Evolutionary conservation across 2,329 filamentous ascomycete genomes (phyloP).

Genomic region (Fonsecaea multimorphosa): DNA sequence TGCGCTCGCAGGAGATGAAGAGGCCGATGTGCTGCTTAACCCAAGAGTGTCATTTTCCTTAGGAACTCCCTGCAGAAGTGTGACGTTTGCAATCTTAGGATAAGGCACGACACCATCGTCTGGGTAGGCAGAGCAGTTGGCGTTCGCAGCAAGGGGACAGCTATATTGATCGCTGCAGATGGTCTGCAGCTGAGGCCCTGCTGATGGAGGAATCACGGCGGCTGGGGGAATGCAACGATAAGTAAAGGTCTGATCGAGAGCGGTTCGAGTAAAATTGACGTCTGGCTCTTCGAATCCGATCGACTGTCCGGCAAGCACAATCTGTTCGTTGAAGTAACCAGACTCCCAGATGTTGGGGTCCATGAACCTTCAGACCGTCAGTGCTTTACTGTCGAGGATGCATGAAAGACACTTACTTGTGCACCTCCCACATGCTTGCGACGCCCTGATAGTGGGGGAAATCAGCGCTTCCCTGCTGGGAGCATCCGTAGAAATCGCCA

Average conservation of each 20-base stretch:
- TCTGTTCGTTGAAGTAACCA: constrained; percentile 61
- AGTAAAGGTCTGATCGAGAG: constrained; percentile 60
- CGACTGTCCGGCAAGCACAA: constrained; percentile 62
- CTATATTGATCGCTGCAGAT: constrained; percentile 25
- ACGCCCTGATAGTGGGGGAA: constrained; percentile 56
- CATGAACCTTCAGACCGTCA: constrained; percentile 56
- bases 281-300: constrained; percentile 65
- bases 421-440: constrained; percentile 41
- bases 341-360: constrained; percentile 58
- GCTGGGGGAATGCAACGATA: constrained; percentile 58
- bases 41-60: constrained; percentile 25
- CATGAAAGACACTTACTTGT: constrained; percentile 39
- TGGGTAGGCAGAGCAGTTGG: constrained; percentile 32
- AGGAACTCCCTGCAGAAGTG: constrained; percentile 19
- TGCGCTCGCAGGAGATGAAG: constrained; percentile 11
- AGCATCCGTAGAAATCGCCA: constrained; percentile 63
- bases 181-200: constrained; percentile 30
- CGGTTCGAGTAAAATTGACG: constrained; percentile 55
- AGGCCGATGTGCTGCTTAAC: not conserved
- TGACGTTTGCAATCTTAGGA: constrained; percentile 28
- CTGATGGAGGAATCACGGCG: constrained; percentile 34
- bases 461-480: constrained; percentile 50
- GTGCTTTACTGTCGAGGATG: not conserved
- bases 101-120: constrained; percentile 16
- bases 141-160: constrained; percentile 23